Evolutionary conservation across 805 yeast species (phyloP), one percentile per base, ranked within the genome.

Genomic region (Clavispora carvajalis): DNA sequence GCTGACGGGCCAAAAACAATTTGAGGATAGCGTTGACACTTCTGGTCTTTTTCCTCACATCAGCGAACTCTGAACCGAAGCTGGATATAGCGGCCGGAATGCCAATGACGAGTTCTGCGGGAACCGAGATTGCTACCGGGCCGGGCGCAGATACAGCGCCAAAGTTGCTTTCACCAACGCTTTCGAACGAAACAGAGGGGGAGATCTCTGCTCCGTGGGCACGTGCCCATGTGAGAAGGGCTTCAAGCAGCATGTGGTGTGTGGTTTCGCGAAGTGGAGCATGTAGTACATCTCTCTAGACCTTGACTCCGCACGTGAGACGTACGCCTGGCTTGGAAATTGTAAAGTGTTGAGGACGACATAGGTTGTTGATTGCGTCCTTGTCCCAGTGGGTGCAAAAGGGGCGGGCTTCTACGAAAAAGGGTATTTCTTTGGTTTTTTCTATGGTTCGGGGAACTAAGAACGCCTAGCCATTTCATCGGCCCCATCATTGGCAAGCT

Each of bases 401-500:
- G 23, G n/a, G n/a, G n/a, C n/a, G n/a, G n/a, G n/a, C n/a, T n/a
- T n/a, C n/a, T n/a, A n/a, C n/a, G n/a, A n/a, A n/a, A n/a, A n/a
- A n/a, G n/a, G n/a, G n/a, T n/a, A n/a, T n/a, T n/a, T n/a, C n/a
- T n/a, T n/a, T n/a, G n/a, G n/a, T n/a, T n/a, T n/a, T n/a, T n/a
- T n/a, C n/a, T n/a, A n/a, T n/a, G n/a, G n/a, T n/a, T n/a, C n/a
- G n/a, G n/a, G n/a, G n/a, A n/a, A n/a, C n/a, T n/a, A n/a, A n/a
- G n/a, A n/a, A n/a, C n/a, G n/a, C 16, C 7, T 5, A 8, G 31
- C 31, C 36, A 33, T 33, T 5, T 10, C 26, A 33, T 65, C 69
- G 12, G 81, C 82, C 8, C 85, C 93, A n/a, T 48, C 38, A 41
- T 73, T 81, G 2, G 96, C 96, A 36, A 89, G 63, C 36, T 54